A percentile compares a stretch with the other conserved stretches of the same genome.
Evolutionary conservation across 495 filamentous ascomycete genomes (phyloP).

Genomic region (Lichina pygmaea): DNA sequence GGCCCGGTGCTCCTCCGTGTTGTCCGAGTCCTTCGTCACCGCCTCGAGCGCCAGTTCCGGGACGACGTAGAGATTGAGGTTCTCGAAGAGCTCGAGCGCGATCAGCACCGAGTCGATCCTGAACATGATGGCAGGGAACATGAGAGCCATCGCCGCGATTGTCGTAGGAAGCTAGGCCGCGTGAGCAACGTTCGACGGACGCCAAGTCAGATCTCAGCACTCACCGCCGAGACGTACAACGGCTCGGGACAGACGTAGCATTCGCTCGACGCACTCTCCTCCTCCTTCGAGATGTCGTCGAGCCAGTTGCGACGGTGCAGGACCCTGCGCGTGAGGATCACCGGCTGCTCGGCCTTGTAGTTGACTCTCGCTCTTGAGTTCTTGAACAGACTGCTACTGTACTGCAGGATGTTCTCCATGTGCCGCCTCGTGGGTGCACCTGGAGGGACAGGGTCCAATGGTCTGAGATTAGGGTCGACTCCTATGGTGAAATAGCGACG

Average conservation of each 20-base stretch:
- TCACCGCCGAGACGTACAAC: conserved; percentile 48
- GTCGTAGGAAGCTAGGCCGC: conserved; percentile 22
- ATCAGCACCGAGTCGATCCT: conserved; percentile 63
- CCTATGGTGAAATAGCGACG: conserved; percentile 26
- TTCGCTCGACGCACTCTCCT: conserved; percentile 16
- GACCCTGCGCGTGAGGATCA: conserved; percentile 45
- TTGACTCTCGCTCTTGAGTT: conserved; percentile 18
- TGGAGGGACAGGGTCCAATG: conserved; percentile 27
- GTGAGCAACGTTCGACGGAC: conserved; percentile 27
- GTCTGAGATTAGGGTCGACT: conserved; percentile 19
- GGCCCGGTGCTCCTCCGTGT: conserved; percentile 47
- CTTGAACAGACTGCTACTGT: conserved; percentile 29
- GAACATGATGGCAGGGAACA: conserved; percentile 62
- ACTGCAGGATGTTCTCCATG: conserved; percentile 37
- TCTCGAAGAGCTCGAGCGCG: conserved; percentile 39
- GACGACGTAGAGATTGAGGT: conserved; percentile 29
- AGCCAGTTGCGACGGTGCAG: conserved; percentile 59
- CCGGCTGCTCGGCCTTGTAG: conserved; percentile 41
- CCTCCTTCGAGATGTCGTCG: conserved; percentile 27
- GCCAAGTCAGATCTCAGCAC: conserved; percentile 7
- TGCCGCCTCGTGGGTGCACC: conserved; percentile 19
- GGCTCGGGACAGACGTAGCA: conserved; percentile 30
- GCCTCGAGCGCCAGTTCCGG: conserved; percentile 61
- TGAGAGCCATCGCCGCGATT: conserved; percentile 20
- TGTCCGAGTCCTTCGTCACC: conserved; percentile 84